Percentiles rank a stretch among this genome's conserved stretches.
Conservation (phyloP, 2,329 filamentous ascomycete genomes). For the Diaporthe batatas region DNA sequence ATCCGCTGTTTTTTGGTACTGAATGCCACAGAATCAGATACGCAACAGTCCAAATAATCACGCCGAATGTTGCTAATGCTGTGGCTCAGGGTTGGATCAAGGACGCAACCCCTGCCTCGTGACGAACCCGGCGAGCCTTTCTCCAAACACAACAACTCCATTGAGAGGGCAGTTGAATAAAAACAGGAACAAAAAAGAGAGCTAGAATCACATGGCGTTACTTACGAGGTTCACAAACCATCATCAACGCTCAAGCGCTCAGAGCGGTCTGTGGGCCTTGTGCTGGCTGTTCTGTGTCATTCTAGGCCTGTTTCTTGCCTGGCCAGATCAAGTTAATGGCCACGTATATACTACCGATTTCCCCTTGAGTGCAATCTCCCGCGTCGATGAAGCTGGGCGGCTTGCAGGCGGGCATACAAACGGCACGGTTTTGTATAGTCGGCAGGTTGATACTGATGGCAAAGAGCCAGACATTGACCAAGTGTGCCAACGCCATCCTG, state of each 20-base stretch:
- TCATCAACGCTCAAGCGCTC: not conserved
- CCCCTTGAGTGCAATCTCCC: not conserved
- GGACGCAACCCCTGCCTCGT: no score
- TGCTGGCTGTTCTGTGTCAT: not conserved
- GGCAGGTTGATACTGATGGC: not conserved
- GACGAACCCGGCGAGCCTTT: no score
- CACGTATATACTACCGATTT: not conserved
- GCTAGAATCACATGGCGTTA: not conserved
- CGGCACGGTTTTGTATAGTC: slow-evolving; percentile 2
- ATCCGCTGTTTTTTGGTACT: not conserved
- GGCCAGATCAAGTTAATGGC: not conserved
- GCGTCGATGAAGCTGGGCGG: not conserved
- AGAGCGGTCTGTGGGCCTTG: not conserved
- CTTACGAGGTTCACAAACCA: not conserved
- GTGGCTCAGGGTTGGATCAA: no score
- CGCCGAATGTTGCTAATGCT: not conserved
- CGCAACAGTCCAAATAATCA: not conserved
- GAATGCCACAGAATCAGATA: not conserved
- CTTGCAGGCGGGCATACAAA: not conserved
- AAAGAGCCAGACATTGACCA: slow-evolving; percentile 11
- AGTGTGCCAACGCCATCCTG: not conserved
- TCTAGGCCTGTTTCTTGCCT: not conserved
- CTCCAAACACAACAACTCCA: not conserved
- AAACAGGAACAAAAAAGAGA: not conserved
- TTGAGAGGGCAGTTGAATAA: fast-evolving